Percentiles rank a stretch among this genome's conserved stretches.
Evolutionary conservation across 306 rosid species (phyloP).

Genomic region (Pterocarpus macrocarpus): DNA sequence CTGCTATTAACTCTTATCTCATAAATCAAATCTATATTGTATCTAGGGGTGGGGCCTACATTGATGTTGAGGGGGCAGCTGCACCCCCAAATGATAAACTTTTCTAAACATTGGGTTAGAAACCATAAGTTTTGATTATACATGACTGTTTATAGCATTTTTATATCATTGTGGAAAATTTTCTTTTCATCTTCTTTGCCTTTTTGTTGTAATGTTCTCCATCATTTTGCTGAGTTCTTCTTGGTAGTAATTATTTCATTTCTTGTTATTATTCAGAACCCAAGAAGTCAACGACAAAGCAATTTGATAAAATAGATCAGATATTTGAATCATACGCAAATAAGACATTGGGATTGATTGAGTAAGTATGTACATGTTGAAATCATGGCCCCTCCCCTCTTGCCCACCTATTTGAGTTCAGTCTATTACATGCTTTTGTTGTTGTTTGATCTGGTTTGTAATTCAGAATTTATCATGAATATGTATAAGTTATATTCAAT

Average conservation of each 20-base stretch:
- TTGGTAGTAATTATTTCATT: slow-evolving; percentile 25
- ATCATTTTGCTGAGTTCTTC: slow-evolving; percentile 32
- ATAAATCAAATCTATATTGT: slow-evolving; percentile 3
- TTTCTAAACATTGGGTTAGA: not conserved
- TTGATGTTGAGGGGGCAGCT: not conserved
- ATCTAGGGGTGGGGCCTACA: not conserved
- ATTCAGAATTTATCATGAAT: slow-evolving; percentile 9
- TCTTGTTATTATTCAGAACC: slow-evolving; percentile 50
- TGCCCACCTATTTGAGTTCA: not conserved
- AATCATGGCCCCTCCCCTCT: not conserved
- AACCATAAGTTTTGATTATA: slow-evolving; percentile 22
- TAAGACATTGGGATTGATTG: slow-evolving; percentile 59
- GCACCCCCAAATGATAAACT: not conserved
- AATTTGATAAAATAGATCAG: slow-evolving; percentile 49
- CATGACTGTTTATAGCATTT: slow-evolving; percentile 5
- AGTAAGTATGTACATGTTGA: slow-evolving; percentile 59
- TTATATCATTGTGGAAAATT: not conserved
- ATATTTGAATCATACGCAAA: slow-evolving; percentile 62
- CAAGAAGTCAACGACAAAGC: slow-evolving; percentile 59
- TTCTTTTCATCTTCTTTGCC: not conserved
- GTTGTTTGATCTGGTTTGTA: slow-evolving; percentile 15
- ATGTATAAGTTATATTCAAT: slow-evolving; percentile 2
- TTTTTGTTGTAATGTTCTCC: not conserved
- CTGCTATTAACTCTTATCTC: not conserved
- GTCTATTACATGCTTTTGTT: slow-evolving; percentile 24